Evolutionary conservation across 306 rosid genomes (phyloP).

Genomic region (Castanea mollissima): DNA sequence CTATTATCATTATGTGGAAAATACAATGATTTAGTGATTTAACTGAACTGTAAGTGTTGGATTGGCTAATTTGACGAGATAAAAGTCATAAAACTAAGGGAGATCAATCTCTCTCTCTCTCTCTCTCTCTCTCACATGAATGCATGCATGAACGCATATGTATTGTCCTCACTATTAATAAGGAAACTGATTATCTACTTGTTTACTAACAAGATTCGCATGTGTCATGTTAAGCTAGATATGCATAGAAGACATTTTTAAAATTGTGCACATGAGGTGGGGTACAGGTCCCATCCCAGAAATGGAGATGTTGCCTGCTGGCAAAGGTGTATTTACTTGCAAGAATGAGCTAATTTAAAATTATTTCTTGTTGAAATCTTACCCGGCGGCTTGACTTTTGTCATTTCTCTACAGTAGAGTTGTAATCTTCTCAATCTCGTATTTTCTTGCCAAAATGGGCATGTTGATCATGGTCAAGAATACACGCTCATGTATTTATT

Average conservation of each 20-base stretch:
- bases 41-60: neutral
- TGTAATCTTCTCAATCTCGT: neutral
- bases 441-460: neutral
- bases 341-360: no score
- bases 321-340: no score
- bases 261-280: no score
- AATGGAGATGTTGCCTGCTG: neutral
- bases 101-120: neutral
- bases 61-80: neutral
- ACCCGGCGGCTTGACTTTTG: slow-evolving; percentile 11
- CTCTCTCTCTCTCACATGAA: neutral
- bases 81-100: neutral
- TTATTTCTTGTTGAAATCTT: neutral
- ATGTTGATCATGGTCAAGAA: no score
- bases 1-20: neutral
- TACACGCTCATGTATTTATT: no score
- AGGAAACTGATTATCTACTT: neutral
- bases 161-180: no score
- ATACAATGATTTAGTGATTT: neutral
- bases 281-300: neutral
- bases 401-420: neutral
- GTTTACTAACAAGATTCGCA: no score
- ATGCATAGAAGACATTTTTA: no score
- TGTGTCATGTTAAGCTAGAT: no score
- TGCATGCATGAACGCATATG: neutral